phyloP scores from a whole-genome alignment of 2,329 filamentous ascomycete species.

The Pestalotiopsis sp. region DNA sequence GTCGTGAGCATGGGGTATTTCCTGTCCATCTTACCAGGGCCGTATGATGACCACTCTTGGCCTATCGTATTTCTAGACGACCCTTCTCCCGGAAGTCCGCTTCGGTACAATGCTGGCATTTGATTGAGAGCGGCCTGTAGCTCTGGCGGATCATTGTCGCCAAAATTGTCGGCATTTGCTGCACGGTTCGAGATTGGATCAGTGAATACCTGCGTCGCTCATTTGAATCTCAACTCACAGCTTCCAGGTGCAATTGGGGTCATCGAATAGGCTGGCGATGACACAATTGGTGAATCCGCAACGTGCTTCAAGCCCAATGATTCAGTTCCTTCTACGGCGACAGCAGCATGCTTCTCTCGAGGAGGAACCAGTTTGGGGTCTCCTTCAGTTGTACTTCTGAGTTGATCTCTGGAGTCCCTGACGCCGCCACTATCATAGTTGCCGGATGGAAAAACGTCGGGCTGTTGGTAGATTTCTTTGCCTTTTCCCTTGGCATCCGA shows the following conservation, averaged over 20 bases:
- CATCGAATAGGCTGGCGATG: neutral
- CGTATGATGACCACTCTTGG: neutral
- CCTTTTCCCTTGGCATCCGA: neutral
- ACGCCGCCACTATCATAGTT: neutral
- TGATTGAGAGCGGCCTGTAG: neutral
- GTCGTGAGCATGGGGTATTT: neutral
- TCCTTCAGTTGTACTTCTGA: neutral
- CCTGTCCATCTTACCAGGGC: neutral
- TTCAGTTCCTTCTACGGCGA: neutral
- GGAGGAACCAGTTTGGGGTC: neutral
- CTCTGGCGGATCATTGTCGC: neutral
- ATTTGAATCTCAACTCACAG: neutral
- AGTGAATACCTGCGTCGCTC: neutral
- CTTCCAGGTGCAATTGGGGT: neutral
- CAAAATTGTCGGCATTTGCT: neutral
- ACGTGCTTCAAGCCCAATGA: no score
- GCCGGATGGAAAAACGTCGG: neutral
- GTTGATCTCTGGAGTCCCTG: neutral
- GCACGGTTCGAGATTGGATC: neutral
- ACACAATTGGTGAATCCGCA: neutral
- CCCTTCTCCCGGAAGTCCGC: neutral
- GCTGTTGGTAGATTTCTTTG: neutral
- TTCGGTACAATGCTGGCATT: neutral
- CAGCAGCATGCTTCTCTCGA: neutral
- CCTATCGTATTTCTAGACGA: neutral